Conservation (phyloP, 2,329 filamentous ascomycete species). For the Sporothrix protearum region DNA sequence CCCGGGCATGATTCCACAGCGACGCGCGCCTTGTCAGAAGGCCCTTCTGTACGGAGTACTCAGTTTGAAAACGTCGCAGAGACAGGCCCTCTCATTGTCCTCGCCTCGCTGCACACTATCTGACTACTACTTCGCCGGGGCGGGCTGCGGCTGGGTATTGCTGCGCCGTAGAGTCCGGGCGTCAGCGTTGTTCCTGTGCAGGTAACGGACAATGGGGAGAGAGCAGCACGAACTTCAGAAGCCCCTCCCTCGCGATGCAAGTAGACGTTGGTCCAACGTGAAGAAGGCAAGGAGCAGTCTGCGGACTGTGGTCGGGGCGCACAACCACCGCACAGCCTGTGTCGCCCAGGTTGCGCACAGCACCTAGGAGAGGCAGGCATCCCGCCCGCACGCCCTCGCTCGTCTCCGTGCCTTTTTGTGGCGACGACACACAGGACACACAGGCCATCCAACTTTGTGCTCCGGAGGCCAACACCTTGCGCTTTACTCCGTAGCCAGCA, state of each 20-base stretch:
- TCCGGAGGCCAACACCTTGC: neutral
- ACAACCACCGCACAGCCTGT: conserved; percentile 16
- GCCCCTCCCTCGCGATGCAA: neutral
- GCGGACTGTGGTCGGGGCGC: conserved; percentile 5
- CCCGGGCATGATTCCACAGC: conserved; percentile 7
- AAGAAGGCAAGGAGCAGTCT: conserved; percentile 4
- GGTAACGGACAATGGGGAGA: neutral
- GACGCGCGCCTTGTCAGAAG: neutral
- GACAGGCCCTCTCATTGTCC: neutral
- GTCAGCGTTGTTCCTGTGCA: neutral
- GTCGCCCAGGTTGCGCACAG: conserved; percentile 4
- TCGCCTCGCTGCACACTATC: neutral
- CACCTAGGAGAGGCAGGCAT: neutral
- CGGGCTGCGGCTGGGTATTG: conserved; percentile 7
- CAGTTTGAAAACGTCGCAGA: too few relatives aligned
- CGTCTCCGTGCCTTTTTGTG: conserved; percentile 1
- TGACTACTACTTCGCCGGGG: conserved; percentile 6
- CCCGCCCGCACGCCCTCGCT: conserved; percentile 3
- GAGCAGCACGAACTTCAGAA: neutral
- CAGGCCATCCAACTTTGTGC: conserved; percentile 10
- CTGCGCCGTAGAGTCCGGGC: conserved; percentile 12
- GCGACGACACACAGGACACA: conserved; percentile 9
- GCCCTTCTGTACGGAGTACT: too few relatives aligned
- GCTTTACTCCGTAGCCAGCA: conserved; percentile 22
- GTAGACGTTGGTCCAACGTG: neutral